Conservation (phyloP, 345 rosid genomes). For the Citrus sinensis region DVS_A1.0 CM039162.1:23801501-23802000, state of each 20-base stretch:
- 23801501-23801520: background rate
- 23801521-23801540: background rate
- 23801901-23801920: background rate
- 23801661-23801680: background rate
- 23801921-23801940: background rate
- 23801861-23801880: background rate
- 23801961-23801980: constrained; percentile 1
- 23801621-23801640: background rate
- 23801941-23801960: background rate
- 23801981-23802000: background rate
- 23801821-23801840: background rate
- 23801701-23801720: background rate
- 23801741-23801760: background rate
- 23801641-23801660: background rate
- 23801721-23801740: background rate
- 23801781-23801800: background rate
- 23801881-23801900: background rate
- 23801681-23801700: too few relatives aligned
- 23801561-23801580: too few relatives aligned
- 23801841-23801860: background rate
- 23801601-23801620: background rate
- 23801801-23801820: background rate
- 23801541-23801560: background rate
- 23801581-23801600: background rate
- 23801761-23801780: background rate